Evolutionary conservation across 140 eudicot species (phyloP).

Genomic region (Erigeron philadelphicus): DNA sequence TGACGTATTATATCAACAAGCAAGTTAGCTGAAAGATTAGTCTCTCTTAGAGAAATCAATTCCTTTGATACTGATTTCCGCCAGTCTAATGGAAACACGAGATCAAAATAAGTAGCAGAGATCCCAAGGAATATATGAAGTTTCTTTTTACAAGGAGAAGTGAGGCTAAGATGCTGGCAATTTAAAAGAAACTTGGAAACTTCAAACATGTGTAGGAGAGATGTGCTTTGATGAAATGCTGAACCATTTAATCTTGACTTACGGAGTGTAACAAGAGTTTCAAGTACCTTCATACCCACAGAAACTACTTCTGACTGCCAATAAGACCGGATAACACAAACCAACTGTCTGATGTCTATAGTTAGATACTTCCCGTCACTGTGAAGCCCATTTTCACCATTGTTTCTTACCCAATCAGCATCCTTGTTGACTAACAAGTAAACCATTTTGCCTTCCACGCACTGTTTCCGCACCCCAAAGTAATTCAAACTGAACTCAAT

Average conservation of each 20-base stretch:
- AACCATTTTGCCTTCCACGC: conserved; percentile 7
- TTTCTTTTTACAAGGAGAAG: not conserved
- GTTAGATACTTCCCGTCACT: conserved; percentile 26
- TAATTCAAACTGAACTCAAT: conserved; percentile 38
- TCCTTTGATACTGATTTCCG: conserved; percentile 29
- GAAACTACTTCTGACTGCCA: conserved; percentile 49
- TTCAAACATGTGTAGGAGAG: conserved; percentile 42
- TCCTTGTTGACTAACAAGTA: conserved; percentile 37
- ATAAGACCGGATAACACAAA: conserved; percentile 19
- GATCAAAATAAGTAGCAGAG: conserved; percentile 28
- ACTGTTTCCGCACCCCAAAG: conserved; percentile 47
- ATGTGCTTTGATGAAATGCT: conserved; percentile 33
- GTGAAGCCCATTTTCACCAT: conserved; percentile 22
- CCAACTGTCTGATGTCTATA: not conserved
- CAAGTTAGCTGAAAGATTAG: conserved; percentile 33
- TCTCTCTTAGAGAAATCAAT: conserved; percentile 39
- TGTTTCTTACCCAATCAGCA: conserved; percentile 48
- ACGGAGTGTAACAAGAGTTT: conserved; percentile 35
- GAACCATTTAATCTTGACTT: conserved; percentile 18
- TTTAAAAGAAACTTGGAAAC: conserved; percentile 39
- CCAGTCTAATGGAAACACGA: conserved; percentile 57
- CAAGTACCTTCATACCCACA: conserved; percentile 50
- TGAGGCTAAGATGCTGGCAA: conserved; percentile 23
- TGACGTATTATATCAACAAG: conserved; percentile 39
- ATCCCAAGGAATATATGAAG: conserved; percentile 22